Base-by-base conservation (phyloP, 495 filamentous ascomycete species). In the Friedmanniomyces simplex region DNA sequence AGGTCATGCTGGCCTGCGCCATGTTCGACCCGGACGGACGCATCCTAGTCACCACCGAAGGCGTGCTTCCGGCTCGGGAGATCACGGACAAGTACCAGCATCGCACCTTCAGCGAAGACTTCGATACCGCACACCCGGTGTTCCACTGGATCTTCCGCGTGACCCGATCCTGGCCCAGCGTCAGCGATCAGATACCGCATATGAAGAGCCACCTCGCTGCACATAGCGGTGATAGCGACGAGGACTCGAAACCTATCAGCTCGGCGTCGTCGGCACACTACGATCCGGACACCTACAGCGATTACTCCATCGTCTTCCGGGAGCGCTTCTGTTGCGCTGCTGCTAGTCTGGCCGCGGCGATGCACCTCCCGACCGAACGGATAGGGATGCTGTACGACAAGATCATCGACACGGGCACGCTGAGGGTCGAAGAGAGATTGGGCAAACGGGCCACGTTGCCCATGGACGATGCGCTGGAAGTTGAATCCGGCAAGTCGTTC, bases 111-210 rank as follows among this genome's bases (percentile, higher is more conserved):
- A 79, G 87, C 52, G 88, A 95, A 50, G 77, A 81, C 28, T 89
- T 96, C 62, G 82, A 81, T 34, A 82, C 83, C 41, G 78, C 79
- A 14, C 89, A 95, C 65, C 82, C 86, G 1, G 81, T 88, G 12
- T 96, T 93, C 68, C 81, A 89, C 28, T 95, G 90, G 90, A 79
- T 89, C 47, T 94, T 87, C 66, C 79, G 86, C 54, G 86, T 87
- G 13, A 85, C 84, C 36, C 78, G 82, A 22, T 81, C 88, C 67
- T 96, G 90, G 90, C 65, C 69, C 7, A 75, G 78, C 22, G 74
- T 95, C 20, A 76, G 74, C 49, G 77, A 82, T 26, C 73, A 91
- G 12, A 72, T 94, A 32, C 79, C 82, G 13, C 78, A 78, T 24
- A 94, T 94, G 85, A 73, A 72, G 30, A 81, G 82, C 42, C 73